Evolutionary conservation across 2,329 filamentous ascomycete species (phyloP).

Genomic region (Talaromyces sp.): DNA sequence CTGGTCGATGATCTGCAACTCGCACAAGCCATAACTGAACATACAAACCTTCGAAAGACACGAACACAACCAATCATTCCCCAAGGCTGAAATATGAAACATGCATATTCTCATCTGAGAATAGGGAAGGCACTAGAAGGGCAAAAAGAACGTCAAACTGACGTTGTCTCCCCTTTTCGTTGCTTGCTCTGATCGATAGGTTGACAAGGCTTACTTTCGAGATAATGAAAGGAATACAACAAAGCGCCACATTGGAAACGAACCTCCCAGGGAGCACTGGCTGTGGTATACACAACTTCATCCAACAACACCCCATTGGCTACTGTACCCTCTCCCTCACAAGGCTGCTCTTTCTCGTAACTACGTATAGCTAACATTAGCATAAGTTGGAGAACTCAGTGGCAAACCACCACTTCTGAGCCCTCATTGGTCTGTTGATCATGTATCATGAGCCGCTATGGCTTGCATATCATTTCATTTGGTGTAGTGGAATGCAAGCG

Average conservation of each 20-base stretch:
- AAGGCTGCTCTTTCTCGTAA: too few relatives aligned
- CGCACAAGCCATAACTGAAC: background rate
- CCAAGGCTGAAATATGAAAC: background rate
- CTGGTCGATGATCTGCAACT: background rate
- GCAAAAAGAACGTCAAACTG: background rate
- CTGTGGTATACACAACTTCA: background rate
- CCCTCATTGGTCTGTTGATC: background rate
- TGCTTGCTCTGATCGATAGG: background rate
- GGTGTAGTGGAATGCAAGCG: background rate
- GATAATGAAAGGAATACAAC: background rate
- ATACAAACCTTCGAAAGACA: background rate
- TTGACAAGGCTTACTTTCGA: background rate
- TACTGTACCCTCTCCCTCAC: too few relatives aligned
- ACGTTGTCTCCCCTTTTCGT: background rate
- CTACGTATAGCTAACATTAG: too few relatives aligned
- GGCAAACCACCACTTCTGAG: background rate
- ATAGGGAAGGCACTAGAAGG: background rate
- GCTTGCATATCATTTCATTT: background rate
- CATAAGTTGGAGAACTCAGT: background rate
- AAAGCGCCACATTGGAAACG: background rate
- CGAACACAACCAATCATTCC: background rate
- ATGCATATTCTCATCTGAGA: background rate
- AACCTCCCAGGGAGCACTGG: too few relatives aligned
- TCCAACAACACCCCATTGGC: too few relatives aligned
- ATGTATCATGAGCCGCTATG: constrained; percentile 1